Evolutionary conservation across 176 grass and related monocot species (phyloP).

Genomic region (Puccinellia tenuiflora): DNA sequence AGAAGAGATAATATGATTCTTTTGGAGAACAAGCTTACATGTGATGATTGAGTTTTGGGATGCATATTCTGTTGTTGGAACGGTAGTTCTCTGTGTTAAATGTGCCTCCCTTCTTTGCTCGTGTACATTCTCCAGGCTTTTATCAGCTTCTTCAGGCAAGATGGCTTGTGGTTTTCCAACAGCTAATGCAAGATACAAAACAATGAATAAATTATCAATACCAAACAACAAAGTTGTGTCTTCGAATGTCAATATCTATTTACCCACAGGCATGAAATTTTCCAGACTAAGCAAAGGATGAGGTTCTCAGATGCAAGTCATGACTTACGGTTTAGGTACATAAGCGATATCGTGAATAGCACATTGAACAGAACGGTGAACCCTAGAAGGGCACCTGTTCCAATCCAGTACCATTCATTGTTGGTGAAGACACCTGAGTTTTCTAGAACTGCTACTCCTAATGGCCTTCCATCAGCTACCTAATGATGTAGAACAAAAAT

Average conservation of each 20-base stretch:
- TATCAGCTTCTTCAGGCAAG: slow-evolving; percentile 77
- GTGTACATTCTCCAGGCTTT: not conserved
- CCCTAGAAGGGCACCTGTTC: slow-evolving; percentile 65
- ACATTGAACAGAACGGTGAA: slow-evolving; percentile 89
- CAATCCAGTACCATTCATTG: slow-evolving; percentile 91
- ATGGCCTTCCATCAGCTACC: slow-evolving; percentile 51
- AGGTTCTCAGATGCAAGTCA: slow-evolving; percentile 11
- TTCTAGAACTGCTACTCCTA: slow-evolving; percentile 61
- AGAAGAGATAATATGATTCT: slow-evolving; percentile 5
- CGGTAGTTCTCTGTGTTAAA: slow-evolving; percentile 9
- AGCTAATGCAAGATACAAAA: slow-evolving; percentile 42
- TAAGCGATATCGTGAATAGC: slow-evolving; percentile 81
- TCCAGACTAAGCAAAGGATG: slow-evolving; percentile 5
- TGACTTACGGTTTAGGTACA: slow-evolving; percentile 81
- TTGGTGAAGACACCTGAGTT: slow-evolving; percentile 54
- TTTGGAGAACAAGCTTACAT: slow-evolving; percentile 31
- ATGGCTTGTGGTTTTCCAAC: slow-evolving; percentile 79
- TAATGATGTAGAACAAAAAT: slow-evolving; percentile 16
- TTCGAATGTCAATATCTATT: slow-evolving; percentile 8
- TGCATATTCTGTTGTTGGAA: slow-evolving; percentile 1
- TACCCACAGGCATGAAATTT: not conserved
- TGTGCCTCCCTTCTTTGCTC: slow-evolving; percentile 19
- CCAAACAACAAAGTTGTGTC: not conserved
- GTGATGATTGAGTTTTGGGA: slow-evolving; percentile 47
- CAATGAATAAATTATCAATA: slow-evolving; percentile 8